Evolutionary conservation across 495 filamentous ascomycete genomes (phyloP).

Genomic region (Penicillium tannophilum): DNA sequence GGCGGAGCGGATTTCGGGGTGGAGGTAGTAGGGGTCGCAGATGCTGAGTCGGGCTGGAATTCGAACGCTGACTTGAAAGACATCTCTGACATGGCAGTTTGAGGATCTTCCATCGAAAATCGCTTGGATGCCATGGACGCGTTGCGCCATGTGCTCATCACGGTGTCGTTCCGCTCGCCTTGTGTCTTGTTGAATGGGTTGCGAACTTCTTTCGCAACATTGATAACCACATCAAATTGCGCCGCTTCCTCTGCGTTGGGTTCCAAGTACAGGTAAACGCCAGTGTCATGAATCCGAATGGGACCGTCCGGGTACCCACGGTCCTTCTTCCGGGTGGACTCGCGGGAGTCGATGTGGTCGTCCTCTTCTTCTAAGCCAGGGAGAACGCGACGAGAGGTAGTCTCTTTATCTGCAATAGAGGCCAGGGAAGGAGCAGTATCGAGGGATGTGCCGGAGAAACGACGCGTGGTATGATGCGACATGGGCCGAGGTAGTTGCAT

Average conservation of each 20-base stretch:
- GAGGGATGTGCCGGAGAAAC: slow-evolving; percentile 27
- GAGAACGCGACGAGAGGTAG: slow-evolving; percentile 29
- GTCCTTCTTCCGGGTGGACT: slow-evolving; percentile 60
- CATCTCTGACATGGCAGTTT: slow-evolving; percentile 67
- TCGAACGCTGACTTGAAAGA: slow-evolving; percentile 78
- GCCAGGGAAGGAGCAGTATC: slow-evolving; percentile 33
- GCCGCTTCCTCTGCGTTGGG: slow-evolving; percentile 83
- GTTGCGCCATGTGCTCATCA: slow-evolving; percentile 47
- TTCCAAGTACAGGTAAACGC: slow-evolving; percentile 90
- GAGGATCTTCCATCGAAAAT: slow-evolving; percentile 55
- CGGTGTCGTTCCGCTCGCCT: slow-evolving; percentile 34
- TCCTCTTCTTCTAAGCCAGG: slow-evolving; percentile 69
- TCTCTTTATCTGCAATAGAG: slow-evolving; percentile 28
- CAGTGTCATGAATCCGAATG: slow-evolving; percentile 87
- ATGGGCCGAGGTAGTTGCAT: slow-evolving; percentile 62
- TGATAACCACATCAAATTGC: slow-evolving; percentile 89
- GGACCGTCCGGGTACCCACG: slow-evolving; percentile 93
- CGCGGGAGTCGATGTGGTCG: slow-evolving; percentile 72
- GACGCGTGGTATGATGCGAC: slow-evolving; percentile 37
- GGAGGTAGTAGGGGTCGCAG: slow-evolving; percentile 59
- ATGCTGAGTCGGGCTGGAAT: slow-evolving; percentile 30
- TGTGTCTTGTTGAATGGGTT: slow-evolving; percentile 71
- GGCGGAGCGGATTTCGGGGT: slow-evolving; percentile 50
- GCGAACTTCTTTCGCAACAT: slow-evolving; percentile 90
- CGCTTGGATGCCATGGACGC: slow-evolving; percentile 36